Conservation (phyloP, 257 asterid genomes). For the Leonotis leonurus region DNA sequence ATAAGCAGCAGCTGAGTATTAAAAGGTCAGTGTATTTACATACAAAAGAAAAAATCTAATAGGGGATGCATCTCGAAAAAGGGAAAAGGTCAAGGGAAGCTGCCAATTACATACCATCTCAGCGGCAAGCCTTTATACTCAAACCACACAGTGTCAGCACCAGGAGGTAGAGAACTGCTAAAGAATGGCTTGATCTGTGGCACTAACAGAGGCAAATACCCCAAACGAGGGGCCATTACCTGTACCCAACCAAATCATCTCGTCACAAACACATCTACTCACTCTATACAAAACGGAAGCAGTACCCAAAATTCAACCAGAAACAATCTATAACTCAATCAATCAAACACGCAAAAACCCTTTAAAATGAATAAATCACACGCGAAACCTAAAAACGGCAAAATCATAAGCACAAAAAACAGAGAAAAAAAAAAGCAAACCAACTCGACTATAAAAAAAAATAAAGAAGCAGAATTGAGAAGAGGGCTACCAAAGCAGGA, state of each 20-base stretch:
- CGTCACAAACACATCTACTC: not conserved
- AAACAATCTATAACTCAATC: not conserved
- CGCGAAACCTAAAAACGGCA: no score
- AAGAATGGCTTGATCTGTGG: slow-evolving; percentile 85
- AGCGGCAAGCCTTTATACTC: slow-evolving; percentile 96
- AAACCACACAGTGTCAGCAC: slow-evolving; percentile 94
- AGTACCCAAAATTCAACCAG: not conserved
- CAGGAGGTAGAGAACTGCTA: slow-evolving; percentile 88
- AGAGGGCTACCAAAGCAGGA: slow-evolving; percentile 62
- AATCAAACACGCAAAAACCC: slow-evolving; percentile 6
- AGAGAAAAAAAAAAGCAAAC: not conserved
- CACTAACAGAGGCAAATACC: slow-evolving; percentile 84
- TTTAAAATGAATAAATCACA: not conserved
- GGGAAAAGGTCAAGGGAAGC: slow-evolving; percentile 1
- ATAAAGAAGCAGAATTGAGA: not conserved
- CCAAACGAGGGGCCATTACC: slow-evolving; percentile 92
- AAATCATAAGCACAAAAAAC: no score
- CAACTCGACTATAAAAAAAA: not conserved
- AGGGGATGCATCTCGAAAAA: no score
- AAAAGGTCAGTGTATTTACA: not conserved
- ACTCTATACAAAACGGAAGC: not conserved
- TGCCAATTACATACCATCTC: slow-evolving; percentile 55
- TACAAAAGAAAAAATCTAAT: no score
- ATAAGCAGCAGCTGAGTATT: not conserved
- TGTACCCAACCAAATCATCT: slow-evolving; percentile 25